phyloP scores from a whole-genome alignment of 2,329 filamentous ascomycete species.

The Xylaria sp. region DNA sequence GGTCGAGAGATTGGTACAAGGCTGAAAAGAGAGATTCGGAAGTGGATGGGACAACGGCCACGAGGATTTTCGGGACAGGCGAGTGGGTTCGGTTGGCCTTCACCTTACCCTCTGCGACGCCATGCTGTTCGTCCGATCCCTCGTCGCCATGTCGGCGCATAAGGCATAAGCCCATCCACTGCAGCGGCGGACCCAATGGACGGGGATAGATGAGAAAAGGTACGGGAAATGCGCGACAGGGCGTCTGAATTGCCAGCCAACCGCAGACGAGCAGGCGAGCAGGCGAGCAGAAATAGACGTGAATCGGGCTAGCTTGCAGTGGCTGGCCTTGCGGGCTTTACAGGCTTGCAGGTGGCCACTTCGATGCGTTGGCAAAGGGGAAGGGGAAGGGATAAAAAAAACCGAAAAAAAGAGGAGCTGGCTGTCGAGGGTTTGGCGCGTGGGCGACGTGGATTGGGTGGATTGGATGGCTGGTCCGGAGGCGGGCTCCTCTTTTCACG shows the following conservation, averaged over 20 bases:
- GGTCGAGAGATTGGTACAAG: slow-evolving; percentile 45
- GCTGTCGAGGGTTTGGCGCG: slow-evolving; percentile 39
- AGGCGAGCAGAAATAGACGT: slow-evolving; percentile 25
- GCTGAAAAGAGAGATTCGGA: slow-evolving; percentile 47
- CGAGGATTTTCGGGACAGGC: slow-evolving; percentile 31
- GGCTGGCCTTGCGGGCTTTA: slow-evolving; percentile 1
- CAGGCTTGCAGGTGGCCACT: slow-evolving; percentile 38
- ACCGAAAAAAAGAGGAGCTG: slow-evolving; percentile 38
- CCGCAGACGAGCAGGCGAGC: slow-evolving; percentile 1
- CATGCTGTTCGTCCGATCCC: slow-evolving; percentile 26
- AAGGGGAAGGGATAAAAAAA: slow-evolving; percentile 4
- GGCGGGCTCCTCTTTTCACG: slow-evolving; percentile 39
- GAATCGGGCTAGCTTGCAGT: slow-evolving; percentile 29
- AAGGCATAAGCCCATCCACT: slow-evolving; percentile 25
- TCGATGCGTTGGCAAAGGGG: slow-evolving; percentile 40
- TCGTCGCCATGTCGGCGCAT: slow-evolving; percentile 27
- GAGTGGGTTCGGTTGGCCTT: slow-evolving; percentile 24
- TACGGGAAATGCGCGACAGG: slow-evolving; percentile 30
- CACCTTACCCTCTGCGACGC: slow-evolving; percentile 33
- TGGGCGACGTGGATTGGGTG: slow-evolving; percentile 48
- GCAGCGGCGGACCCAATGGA: slow-evolving; percentile 21
- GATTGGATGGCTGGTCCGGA: slow-evolving; percentile 35
- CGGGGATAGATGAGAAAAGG: slow-evolving; percentile 20
- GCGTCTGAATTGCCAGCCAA: slow-evolving; percentile 27
- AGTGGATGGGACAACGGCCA: slow-evolving; percentile 35